Evolutionary conservation across 257 asterid species (phyloP).

Genomic region (Verbascum thapsus): DNA sequence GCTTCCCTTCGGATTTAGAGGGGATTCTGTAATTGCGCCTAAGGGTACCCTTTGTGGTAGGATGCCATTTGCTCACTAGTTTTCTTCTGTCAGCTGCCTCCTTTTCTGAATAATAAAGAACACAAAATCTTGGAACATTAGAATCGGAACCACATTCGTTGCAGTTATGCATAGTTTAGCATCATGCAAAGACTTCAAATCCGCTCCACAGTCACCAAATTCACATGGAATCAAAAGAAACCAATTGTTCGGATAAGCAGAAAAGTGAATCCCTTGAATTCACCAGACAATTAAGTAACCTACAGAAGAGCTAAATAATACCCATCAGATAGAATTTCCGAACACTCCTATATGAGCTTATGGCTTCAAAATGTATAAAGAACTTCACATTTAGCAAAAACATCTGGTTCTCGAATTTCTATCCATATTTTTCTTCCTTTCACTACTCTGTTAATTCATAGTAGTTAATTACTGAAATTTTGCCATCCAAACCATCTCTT

Average conservation of each 20-base stretch:
- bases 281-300: background rate
- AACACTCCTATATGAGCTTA: background rate
- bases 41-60: constrained; percentile 91
- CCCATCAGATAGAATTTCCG: background rate
- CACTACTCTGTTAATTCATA: background rate
- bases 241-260: too few species aligned
- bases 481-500: too few species aligned
- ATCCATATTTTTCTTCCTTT: background rate
- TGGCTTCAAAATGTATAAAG: background rate
- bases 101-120: constrained; percentile 52
- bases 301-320: background rate
- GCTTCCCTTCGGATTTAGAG: constrained; percentile 83
- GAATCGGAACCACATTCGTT: background rate
- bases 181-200: background rate
- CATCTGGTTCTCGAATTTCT: background rate
- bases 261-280: too few species aligned
- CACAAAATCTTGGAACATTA: constrained; percentile 18
- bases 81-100: constrained; percentile 85
- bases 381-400: background rate
- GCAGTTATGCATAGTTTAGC: background rate
- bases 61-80: constrained; percentile 95
- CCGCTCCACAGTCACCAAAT: background rate
- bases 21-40: constrained; percentile 84
- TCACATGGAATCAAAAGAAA: background rate
- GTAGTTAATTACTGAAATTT: background rate